phyloP scores from a whole-genome alignment of 2,329 filamentous ascomycete species.

The Colletotrichum spinosum region DNA sequence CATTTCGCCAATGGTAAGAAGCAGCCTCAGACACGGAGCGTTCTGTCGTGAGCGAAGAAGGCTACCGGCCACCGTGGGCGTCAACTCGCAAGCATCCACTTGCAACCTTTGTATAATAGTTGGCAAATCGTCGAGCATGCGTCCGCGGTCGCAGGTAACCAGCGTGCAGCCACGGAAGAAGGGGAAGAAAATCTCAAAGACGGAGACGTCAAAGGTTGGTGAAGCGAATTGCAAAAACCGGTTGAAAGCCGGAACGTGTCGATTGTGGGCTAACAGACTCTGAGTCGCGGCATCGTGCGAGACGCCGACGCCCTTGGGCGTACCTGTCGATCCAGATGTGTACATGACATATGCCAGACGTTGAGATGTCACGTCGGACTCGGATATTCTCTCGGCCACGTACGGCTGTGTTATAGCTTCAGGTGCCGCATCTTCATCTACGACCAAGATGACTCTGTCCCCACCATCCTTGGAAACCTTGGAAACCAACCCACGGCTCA shows the following conservation, averaged over 20 bases:
- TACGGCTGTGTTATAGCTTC: not conserved
- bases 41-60: conserved; percentile 75
- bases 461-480: conserved; percentile 50
- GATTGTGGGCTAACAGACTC: conserved; percentile 83
- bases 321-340: conserved; percentile 89
- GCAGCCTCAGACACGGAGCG: conserved; percentile 75
- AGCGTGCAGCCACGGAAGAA: conserved; percentile 79
- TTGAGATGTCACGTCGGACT: conserved; percentile 36
- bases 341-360: conserved; percentile 90
- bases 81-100: conserved; percentile 89
- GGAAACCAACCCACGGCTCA: conserved; percentile 60
- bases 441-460: conserved; percentile 49
- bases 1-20: conserved; percentile 95
- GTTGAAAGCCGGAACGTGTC: conserved; percentile 78
- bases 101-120: conserved; percentile 71
- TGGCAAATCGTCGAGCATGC: conserved; percentile 81
- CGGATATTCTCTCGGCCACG: not conserved
- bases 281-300: conserved; percentile 86
- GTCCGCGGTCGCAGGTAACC: conserved; percentile 74
- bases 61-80: conserved; percentile 86
- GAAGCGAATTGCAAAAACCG: conserved; percentile 93
- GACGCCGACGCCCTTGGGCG: conserved; percentile 87
- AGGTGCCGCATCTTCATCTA: conserved; percentile 43
- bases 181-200: conserved; percentile 96
- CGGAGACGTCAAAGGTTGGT: conserved; percentile 92